phyloP scores from a whole-genome alignment of 177 flowering plant species.

The Tripterygium wilfordii region DNA sequence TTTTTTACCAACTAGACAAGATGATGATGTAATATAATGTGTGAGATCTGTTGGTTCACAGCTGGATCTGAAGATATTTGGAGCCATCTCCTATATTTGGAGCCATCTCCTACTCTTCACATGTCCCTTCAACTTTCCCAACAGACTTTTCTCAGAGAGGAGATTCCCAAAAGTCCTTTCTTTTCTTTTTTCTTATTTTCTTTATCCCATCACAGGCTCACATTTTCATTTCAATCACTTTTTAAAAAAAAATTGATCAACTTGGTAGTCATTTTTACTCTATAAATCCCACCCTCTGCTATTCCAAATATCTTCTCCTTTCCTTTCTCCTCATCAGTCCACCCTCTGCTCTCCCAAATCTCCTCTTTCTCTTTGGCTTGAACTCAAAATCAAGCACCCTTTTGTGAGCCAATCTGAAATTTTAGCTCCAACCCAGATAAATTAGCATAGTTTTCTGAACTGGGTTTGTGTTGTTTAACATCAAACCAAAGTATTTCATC shows the following conservation, averaged over 20 bases:
- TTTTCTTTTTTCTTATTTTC: background rate
- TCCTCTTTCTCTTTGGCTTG: background rate
- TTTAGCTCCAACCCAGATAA: no score
- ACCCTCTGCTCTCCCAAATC: background rate
- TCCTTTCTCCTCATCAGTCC: background rate
- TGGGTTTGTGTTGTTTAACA: slow-evolving; percentile 3
- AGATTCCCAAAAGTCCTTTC: slow-evolving; percentile 19
- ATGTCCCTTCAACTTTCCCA: slow-evolving; percentile 29
- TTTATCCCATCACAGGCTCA: slow-evolving; percentile 1
- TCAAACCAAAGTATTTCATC: background rate
- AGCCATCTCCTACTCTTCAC: slow-evolving; percentile 19
- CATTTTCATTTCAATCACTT: background rate
- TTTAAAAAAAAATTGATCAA: background rate
- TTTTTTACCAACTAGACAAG: background rate
- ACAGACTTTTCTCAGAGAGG: slow-evolving; percentile 10
- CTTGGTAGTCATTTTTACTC: slow-evolving; percentile 8
- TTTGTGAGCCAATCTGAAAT: no score
- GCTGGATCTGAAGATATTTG: slow-evolving; percentile 25
- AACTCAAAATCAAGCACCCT: background rate
- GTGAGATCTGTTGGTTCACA: slow-evolving; percentile 26
- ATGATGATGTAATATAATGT: background rate
- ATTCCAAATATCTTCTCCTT: slow-evolving; percentile 2
- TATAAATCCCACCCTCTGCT: slow-evolving; percentile 22
- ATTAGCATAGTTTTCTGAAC: background rate
- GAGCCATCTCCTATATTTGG: slow-evolving; percentile 2